A percentile compares a stretch with the other conserved stretches of the same genome.
Conservation (phyloP, 208 protist species). For the Lotmaria passim region DNA sequence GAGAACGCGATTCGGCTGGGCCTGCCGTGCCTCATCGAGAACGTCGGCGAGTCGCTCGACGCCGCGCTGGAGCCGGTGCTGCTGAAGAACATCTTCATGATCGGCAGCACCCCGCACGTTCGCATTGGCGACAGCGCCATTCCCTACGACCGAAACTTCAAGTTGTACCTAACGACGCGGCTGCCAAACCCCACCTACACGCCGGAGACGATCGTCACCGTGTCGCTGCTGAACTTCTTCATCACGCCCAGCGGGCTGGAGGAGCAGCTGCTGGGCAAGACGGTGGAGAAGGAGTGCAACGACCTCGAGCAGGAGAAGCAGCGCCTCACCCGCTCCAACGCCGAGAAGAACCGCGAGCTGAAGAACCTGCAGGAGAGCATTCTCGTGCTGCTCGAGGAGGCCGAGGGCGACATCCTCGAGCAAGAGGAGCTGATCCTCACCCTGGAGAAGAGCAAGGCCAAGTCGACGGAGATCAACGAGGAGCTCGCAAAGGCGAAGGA, state of each 20-base stretch:
- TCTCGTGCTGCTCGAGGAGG: conserved; percentile 94
- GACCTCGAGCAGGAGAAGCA: conserved; percentile 98
- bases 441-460: conserved; percentile 95
- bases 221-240: conserved; percentile 98
- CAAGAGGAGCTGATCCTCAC: conserved; percentile 97
- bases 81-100: conserved; percentile 94
- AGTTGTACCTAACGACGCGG: conserved; percentile 98
- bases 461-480: conserved; percentile 94
- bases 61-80: conserved; percentile 97
- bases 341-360: conserved; percentile 95
- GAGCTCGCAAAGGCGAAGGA: conserved; percentile 93
- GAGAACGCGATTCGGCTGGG: conserved; percentile 97
- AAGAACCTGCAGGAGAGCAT: conserved; percentile 97
- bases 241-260: conserved; percentile 96
- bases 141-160: conserved; percentile 96
- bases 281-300: conserved; percentile 97
- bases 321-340: conserved; percentile 93
- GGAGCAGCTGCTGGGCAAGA: conserved; percentile 97
- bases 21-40: conserved; percentile 97
- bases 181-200: conserved; percentile 97
- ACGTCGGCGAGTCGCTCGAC: conserved; percentile 95
- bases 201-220: conserved; percentile 96
- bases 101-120: conserved; percentile 94
- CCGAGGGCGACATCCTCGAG: conserved; percentile 96
- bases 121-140: conserved; percentile 97